These are phyloP conservation scores for Rhytidiadelphus loreus DNA, from an alignment of 225 moss, liverwort and hornwort species.

Conservation along the genomic window DNA sequence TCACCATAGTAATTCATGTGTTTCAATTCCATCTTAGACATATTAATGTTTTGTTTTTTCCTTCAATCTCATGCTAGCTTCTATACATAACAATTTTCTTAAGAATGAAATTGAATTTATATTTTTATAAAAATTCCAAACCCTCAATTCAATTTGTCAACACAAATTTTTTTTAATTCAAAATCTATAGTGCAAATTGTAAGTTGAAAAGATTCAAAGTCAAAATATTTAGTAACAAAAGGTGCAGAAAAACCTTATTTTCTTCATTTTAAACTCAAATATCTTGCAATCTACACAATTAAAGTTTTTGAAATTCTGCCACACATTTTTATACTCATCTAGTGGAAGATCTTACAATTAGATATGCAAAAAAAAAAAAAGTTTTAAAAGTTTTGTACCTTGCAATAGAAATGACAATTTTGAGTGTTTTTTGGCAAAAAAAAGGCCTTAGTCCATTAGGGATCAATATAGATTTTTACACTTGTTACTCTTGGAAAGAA, in stretches of 20 bases:
- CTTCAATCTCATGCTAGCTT: neutral
- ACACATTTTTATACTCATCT: too few relatives aligned
- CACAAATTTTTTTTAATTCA: neutral
- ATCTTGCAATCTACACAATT: too few relatives aligned
- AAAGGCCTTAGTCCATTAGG: neutral
- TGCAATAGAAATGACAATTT: neutral
- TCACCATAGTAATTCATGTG: rapidly evolving
- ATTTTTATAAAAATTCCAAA: neutral
- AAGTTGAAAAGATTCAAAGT: too few relatives aligned
- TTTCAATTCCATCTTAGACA: neutral
- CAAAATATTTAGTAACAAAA: too few relatives aligned
- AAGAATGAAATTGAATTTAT: neutral
- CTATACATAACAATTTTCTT: neutral
- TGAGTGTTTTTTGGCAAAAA: neutral
- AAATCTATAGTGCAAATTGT: neutral
- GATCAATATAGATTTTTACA: too few relatives aligned
- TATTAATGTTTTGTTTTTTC: neutral
- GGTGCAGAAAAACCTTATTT: too few relatives aligned
- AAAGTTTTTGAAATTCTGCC: too few relatives aligned
- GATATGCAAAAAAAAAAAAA: too few relatives aligned
- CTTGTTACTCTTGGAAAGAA: too few relatives aligned
- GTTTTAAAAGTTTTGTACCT: too few relatives aligned
- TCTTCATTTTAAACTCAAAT: too few relatives aligned
- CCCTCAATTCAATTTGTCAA: neutral
- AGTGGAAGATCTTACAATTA: too few relatives aligned